Base-by-base conservation (phyloP, 495 filamentous ascomycete species). In the Lichina pygmaea region DNA sequence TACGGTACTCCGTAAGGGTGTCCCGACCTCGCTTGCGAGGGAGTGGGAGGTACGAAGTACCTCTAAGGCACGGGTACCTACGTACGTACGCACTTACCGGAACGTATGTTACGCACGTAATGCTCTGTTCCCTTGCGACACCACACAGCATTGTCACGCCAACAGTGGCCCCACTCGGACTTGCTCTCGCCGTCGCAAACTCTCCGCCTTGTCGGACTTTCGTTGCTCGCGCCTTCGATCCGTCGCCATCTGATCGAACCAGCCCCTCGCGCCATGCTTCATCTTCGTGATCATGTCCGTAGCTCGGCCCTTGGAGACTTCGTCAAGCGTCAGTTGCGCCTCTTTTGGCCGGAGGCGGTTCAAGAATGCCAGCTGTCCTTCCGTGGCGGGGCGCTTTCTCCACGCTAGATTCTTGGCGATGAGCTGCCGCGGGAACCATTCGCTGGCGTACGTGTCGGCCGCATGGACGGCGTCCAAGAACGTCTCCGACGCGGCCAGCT, bases 271-370 rank as follows among this genome's bases (percentile, higher is more conserved):
- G 0, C 89, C 89, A 55, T 81, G 75, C 51, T 76, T 83, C 47
- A 93, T 52, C 55, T 93, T 93, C 2, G 80, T 91, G 49, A 95
- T 93, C 71, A 93, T 83, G 61, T 97, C 89, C 15, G 67, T 68
- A 33, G 89, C 91, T 52, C 72, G 70, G 1, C 89, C 89, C 46
- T 83, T 82, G 6, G 72, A 91, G 39, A 93, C 48, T 33, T 71
- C 65, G 1, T 54, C 55, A 0, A 58, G 37, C n/a, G 49, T 62
- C 13, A 89, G 54, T 43, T 65, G 60, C n/a, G 73, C 65, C 1
- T 71, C 55, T 8, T 66, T 58, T 1, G 63, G 58, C 6, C 72
- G 61, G 6, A 78, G 52, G 50, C 70, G 75, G 51, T 91, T 91
- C 31, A 97, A 55, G 34, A 85, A 69, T 3, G 62, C 57, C 0